phyloP scores from a whole-genome alignment of 345 rosid species.

The Pistacia vera region DNA sequence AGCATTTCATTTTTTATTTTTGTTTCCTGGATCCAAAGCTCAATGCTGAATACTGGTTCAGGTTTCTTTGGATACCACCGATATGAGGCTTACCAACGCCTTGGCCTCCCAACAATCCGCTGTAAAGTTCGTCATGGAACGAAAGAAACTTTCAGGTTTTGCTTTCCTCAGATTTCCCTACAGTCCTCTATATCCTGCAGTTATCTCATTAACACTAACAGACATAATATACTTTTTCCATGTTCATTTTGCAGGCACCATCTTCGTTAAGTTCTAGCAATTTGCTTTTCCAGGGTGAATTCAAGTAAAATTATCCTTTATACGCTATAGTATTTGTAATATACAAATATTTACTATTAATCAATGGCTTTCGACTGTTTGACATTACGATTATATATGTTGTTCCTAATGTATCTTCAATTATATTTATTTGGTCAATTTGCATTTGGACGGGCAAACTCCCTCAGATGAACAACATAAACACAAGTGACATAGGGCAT shows the following conservation, averaged over 20 bases:
- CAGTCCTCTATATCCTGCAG: not conserved
- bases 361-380: too few relatives aligned
- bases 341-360: too few relatives aligned
- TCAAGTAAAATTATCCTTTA: too few relatives aligned
- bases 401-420: too few relatives aligned
- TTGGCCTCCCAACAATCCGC: conserved; percentile 79
- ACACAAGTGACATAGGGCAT: not conserved
- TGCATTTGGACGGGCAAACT: too few relatives aligned
- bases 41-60: conserved; percentile 15
- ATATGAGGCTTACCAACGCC: conserved; percentile 83
- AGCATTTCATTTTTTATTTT: not conserved
- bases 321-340: too few relatives aligned
- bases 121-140: conserved; percentile 93
- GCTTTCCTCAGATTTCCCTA: not conserved
- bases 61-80: conserved; percentile 97
- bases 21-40: not conserved
- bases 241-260: conserved; percentile 70
- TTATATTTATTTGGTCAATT: too few relatives aligned
- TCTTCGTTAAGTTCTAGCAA: conserved; percentile 43
- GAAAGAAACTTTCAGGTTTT: conserved; percentile 77
- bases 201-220: not conserved
- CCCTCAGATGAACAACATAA: too few relatives aligned
- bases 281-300: not conserved
- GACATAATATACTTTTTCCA: not conserved
- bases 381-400: too few relatives aligned